Conservation (phyloP, 345 rosid genomes). For the Eutrema yunnanense region DNA sequence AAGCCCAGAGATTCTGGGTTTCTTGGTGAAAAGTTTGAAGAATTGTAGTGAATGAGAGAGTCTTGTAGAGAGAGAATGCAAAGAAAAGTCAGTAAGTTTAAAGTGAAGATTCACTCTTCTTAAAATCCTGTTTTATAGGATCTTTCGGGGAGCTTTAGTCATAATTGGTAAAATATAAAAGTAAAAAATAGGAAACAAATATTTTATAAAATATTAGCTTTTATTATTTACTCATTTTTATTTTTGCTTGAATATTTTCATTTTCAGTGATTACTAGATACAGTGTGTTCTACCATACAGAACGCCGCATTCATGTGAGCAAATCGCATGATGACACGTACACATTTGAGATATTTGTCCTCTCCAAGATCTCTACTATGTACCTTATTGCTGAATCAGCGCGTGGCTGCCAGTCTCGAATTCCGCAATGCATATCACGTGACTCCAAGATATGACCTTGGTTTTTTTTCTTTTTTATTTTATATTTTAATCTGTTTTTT, state of each 20-base stretch:
- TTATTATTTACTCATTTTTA: not conserved
- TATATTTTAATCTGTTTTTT: not conserved
- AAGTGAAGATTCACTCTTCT: slow-evolving; percentile 15
- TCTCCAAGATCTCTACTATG: not conserved
- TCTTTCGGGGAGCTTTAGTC: slow-evolving; percentile 2
- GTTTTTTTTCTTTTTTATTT: not conserved
- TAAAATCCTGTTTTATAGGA: slow-evolving; percentile 21
- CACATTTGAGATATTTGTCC: not conserved
- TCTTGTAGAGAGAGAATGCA: not conserved
- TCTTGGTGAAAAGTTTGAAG: not conserved
- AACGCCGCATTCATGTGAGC: slow-evolving; percentile 36
- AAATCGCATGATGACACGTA: slow-evolving; percentile 33
- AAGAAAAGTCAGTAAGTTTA: not conserved
- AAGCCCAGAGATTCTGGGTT: slow-evolving; percentile 3
- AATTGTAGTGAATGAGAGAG: not conserved
- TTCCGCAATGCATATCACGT: slow-evolving; percentile 43
- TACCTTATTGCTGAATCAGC: slow-evolving; percentile 36
- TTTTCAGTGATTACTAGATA: not conserved
- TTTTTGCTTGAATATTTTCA: not conserved
- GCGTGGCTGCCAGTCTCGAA: slow-evolving; percentile 22
- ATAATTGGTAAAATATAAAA: not conserved
- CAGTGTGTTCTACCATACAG: not conserved
- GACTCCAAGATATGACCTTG: slow-evolving; percentile 60
- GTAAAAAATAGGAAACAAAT: not conserved
- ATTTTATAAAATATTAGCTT: not conserved